phyloP scores from a whole-genome alignment of 352 stramenopile genomes.

The Globisporangium radiosum region DNA sequence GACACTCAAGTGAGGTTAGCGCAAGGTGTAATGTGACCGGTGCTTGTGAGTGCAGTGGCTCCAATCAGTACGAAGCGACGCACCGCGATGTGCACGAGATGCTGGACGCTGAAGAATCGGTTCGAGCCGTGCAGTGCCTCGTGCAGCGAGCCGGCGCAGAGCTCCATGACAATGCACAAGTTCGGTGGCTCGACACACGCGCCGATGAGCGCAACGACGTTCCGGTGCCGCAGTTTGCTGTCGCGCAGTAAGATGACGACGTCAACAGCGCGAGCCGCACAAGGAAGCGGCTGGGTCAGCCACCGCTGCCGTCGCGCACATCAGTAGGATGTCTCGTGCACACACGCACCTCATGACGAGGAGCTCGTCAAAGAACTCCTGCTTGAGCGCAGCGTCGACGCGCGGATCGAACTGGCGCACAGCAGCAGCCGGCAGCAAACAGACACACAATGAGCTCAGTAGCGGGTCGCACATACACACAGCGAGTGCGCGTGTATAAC shows the following conservation, averaged over 20 bases:
- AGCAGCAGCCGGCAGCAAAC: background rate
- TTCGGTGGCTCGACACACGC: constrained; percentile 69
- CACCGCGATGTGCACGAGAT: constrained; percentile 47
- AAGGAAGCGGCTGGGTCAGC: no score
- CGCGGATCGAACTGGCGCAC: constrained; percentile 73
- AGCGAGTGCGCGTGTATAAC: background rate
- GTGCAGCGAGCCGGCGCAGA: constrained; percentile 63
- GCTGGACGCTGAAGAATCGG: constrained; percentile 44
- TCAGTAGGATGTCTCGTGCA: background rate
- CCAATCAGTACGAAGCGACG: background rate
- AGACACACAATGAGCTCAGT: no score
- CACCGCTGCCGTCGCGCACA: no score
- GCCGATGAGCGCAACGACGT: constrained; percentile 72
- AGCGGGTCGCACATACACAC: background rate
- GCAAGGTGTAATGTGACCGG: no score
- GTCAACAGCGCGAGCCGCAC: no score
- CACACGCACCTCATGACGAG: constrained; percentile 78
- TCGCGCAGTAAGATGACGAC: background rate
- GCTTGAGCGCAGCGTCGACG: constrained; percentile 77
- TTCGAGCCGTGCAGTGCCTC: constrained; percentile 53
- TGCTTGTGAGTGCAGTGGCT: no score
- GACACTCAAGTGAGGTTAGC: background rate
- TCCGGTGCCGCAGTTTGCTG: constrained; percentile 59
- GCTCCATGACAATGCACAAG: constrained; percentile 78
- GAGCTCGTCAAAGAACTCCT: constrained; percentile 93